phyloP scores from a whole-genome alignment of 2,329 filamentous ascomycete genomes.

The Aspergillus aculeatinus region DNA sequence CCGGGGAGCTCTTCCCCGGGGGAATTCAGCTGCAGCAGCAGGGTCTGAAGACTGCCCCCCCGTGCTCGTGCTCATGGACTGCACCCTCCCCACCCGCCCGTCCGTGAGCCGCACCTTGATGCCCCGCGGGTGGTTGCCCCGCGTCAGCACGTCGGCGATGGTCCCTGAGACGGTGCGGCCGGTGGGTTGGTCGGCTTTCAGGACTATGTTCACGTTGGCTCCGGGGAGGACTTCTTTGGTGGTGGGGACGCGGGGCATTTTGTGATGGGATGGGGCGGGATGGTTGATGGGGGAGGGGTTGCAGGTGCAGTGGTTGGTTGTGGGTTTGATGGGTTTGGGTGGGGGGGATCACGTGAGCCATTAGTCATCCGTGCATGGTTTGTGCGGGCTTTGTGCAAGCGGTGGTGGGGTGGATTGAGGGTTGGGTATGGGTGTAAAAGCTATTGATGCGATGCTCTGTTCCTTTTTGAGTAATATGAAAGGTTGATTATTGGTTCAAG shows the following conservation, averaged over 20 bases:
- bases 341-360: no score
- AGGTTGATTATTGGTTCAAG: no score
- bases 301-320: neutral
- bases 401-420: no score
- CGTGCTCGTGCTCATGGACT: constrained; percentile 36
- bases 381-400: no score
- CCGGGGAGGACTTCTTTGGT: constrained; percentile 47
- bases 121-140: constrained; percentile 71
- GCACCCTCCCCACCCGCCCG: constrained; percentile 72
- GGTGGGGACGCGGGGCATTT: constrained; percentile 21
- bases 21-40: no score
- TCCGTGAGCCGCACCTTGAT: constrained; percentile 75
- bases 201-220: constrained; percentile 67
- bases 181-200: constrained; percentile 74
- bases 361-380: no score
- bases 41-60: neutral
- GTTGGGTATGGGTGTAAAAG: no score
- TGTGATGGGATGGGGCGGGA: neutral
- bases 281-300: neutral
- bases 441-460: no score
- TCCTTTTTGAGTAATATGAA: no score
- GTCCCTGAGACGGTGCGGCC: constrained; percentile 67
- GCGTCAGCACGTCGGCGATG: constrained; percentile 67
- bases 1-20: neutral
- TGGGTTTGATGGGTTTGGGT: neutral